Conservation (phyloP, 75 land plant species). For the Pinus taeda region DNA sequence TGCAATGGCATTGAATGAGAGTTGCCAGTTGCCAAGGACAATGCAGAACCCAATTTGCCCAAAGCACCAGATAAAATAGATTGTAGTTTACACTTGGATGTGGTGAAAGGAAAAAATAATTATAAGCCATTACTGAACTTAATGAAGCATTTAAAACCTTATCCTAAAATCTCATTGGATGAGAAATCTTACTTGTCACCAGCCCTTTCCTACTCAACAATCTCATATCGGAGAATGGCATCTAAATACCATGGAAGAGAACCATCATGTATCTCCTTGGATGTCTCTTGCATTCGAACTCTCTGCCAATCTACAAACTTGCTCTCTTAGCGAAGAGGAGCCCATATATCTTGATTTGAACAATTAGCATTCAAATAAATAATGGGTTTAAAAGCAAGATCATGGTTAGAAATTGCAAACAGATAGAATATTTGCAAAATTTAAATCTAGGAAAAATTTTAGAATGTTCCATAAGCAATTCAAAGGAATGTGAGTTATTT, state of each 20-base stretch:
- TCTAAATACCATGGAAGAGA: constrained; percentile 98
- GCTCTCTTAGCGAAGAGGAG: constrained; percentile 84
- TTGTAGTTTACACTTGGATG: not conserved
- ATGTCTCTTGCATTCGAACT: constrained; percentile 96
- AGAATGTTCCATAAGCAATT: no score
- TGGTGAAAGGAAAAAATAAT: not conserved
- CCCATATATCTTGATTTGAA: constrained; percentile 69
- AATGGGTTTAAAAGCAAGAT: constrained; percentile 74
- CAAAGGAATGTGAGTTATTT: no score
- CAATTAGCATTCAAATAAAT: constrained; percentile 87
- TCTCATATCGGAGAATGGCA: constrained; percentile 95
- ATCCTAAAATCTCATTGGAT: not conserved
- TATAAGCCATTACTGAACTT: not conserved
- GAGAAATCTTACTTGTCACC: constrained; percentile 83
- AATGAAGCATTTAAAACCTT: not conserved
- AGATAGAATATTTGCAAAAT: no score
- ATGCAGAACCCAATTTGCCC: not conserved
- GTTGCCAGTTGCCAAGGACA: not conserved
- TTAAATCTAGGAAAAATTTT: no score
- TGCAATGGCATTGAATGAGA: not conserved
- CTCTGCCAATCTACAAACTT: constrained; percentile 97
- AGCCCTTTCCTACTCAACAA: constrained; percentile 96
- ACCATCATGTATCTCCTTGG: constrained; percentile 95
- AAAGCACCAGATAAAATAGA: not conserved
- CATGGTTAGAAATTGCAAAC: no score